Evolutionary conservation across 257 asterid genomes (phyloP).

Genomic region (Solanum sejunctum): DNA sequence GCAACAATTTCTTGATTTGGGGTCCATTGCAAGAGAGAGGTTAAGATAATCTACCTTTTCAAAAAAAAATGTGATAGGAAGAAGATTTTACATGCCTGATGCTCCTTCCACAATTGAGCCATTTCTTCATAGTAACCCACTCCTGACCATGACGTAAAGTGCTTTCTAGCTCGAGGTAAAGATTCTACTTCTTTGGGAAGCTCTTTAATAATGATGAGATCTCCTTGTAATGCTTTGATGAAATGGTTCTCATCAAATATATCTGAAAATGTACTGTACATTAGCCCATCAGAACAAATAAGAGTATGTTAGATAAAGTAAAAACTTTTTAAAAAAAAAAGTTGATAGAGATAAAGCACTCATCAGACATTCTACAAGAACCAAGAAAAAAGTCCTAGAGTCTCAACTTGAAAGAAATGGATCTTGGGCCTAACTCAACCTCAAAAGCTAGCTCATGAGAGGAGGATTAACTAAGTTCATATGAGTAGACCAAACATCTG

Average conservation of each 20-base stretch:
- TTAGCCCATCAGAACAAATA: conserved; percentile 7
- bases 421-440: neutral
- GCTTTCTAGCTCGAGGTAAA: conserved; percentile 83
- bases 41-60: neutral
- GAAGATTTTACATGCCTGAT: conserved; percentile 37
- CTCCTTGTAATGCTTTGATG: conserved; percentile 46
- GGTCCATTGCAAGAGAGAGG: neutral
- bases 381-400: neutral
- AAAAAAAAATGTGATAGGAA: neutral
- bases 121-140: conserved; percentile 71
- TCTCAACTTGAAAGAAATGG: neutral
- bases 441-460: neutral
- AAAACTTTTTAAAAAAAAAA: neutral
- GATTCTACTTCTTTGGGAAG: conserved; percentile 78
- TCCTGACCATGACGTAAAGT: conserved; percentile 80
- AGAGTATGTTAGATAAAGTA: neutral
- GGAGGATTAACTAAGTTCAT: neutral
- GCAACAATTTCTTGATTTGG: neutral
- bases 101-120: conserved; percentile 68
- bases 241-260: conserved; percentile 81
- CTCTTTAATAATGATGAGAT: conserved; percentile 65
- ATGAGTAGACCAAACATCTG: neutral
- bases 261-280: conserved; percentile 78
- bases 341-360: neutral
- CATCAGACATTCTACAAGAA: neutral